Conservation (phyloP, 2,329 filamentous ascomycete genomes). For the Tolypocladium paradoxum region DNA sequence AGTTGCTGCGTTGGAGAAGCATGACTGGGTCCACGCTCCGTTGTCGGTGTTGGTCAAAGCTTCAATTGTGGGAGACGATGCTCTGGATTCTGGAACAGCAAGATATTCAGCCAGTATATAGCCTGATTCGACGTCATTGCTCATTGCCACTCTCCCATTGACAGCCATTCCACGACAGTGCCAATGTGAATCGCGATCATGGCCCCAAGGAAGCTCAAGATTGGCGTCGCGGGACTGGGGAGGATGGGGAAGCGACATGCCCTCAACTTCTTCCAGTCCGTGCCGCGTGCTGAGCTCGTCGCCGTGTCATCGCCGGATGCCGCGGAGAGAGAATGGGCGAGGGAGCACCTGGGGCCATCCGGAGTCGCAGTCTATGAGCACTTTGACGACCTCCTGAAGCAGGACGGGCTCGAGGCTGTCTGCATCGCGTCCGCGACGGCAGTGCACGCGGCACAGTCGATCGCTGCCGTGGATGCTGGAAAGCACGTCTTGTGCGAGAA, state of each 20-base stretch:
- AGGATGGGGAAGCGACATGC: constrained; percentile 44
- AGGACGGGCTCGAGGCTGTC: constrained; percentile 27
- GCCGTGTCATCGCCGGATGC: constrained; percentile 36
- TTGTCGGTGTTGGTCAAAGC: background rate
- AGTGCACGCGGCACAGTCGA: constrained; percentile 46
- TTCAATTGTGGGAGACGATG: no score
- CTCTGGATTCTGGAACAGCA: background rate
- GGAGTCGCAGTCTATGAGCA: constrained; percentile 32
- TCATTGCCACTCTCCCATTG: background rate
- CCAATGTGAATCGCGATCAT: constrained; percentile 1
- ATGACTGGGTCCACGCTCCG: background rate
- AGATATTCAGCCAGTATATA: background rate
- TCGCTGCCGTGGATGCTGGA: constrained; percentile 40
- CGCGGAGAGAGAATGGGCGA: constrained; percentile 32
- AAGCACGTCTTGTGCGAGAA: constrained; percentile 51
- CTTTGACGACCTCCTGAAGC: constrained; percentile 34
- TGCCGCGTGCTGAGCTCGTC: constrained; percentile 35
- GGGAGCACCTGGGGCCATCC: constrained; percentile 28
- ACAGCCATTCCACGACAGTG: background rate
- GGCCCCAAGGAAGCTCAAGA: constrained; percentile 22
- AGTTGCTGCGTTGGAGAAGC: background rate
- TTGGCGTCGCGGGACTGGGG: constrained; percentile 38
- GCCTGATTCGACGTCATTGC: background rate
- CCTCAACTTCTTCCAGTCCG: constrained; percentile 32
- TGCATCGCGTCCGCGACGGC: constrained; percentile 32